A percentile compares a stretch with the other conserved stretches of the same genome.
Conservation (phyloP, 257 asterid species). For the Solanum etuberosum region DNA sequence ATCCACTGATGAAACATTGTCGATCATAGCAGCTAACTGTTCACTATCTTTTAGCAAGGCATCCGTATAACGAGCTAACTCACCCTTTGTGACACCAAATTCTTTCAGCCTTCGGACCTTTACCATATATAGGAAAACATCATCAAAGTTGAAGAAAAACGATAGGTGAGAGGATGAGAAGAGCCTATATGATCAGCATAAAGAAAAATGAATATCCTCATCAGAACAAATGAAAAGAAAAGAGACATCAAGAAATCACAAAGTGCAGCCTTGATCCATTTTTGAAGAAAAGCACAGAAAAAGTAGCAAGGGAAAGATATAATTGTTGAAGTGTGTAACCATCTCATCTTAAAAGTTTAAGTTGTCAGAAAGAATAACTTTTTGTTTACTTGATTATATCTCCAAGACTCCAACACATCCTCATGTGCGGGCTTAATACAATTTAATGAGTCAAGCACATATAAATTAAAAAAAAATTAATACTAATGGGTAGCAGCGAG, state of each 20-base stretch:
- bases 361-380: background rate
- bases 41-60: slow-evolving; percentile 96
- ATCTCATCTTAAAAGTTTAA: background rate
- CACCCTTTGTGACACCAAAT: slow-evolving; percentile 97
- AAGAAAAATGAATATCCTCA: background rate
- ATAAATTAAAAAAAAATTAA: background rate
- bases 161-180: background rate
- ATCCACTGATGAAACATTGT: slow-evolving; percentile 93
- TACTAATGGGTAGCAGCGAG: background rate
- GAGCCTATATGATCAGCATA: background rate
- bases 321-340: background rate
- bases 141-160: background rate
- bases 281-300: background rate
- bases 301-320: background rate
- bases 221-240: background rate
- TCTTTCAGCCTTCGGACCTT: slow-evolving; percentile 98
- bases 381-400: background rate
- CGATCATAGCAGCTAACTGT: slow-evolving; percentile 98
- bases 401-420: background rate
- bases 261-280: background rate
- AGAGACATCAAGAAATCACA: background rate
- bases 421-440: background rate
- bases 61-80: slow-evolving; percentile 87
- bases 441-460: background rate
- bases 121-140: background rate